Base-by-base conservation (phyloP, 2,329 filamentous ascomycete genomes). In the Pyrenochaeta sp. region DNA sequence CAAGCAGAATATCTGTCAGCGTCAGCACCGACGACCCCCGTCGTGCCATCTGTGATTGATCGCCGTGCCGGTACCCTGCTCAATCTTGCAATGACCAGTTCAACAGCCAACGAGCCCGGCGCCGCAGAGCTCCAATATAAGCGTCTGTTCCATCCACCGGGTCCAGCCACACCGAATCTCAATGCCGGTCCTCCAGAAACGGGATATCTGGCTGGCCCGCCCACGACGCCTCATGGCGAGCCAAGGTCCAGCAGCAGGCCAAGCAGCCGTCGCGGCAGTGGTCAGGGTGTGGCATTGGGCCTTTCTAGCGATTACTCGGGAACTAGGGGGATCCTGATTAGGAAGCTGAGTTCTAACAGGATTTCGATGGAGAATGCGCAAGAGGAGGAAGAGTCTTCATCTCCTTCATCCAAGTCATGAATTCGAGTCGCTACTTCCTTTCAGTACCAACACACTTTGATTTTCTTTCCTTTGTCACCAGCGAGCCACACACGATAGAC, bases 61-160 rank as follows among this genome's bases (percentile, higher is more conserved):
- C 55, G 61, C 8, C 55, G 60, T 8, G 57, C 52, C 4, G 53
- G 41, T 19, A 51, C 60, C 3, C 29, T 59, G 7, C 34, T 64
- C 20, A 61, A 59, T 21, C 55, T 63, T 23, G 51, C 46, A 7
- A 67, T 61, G 57, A 66, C 58, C 6, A 41, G 64, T 46, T 32
- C 61, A 35, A 41, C 41, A 1, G 28, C 26, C 5, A 44, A 41
- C 2, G 24, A 36, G 7, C 68, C 70, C 1, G 74, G 71, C 49
- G 67, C 67, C 1, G 70, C 73, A 2, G 73, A 74, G 41, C 45
- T 65, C 1, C 63, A 64, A 4, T 77, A 76, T 46, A 75, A 74
- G 55, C 61, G 62, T 4, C 53, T 76, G 0, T 76, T 76, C 44
- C 73, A 76, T 21, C 56, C 61, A 1, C 48, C 60, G 2, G 48